These are phyloP conservation scores for maize (Zea mays) DNA, from an alignment of 176 grass and related monocot genomes.

Conservation along the genomic window Zm-B73-REFERENCE-NAM-5.0 NC_050104.1:126548501-126549000, in stretches of 20 bases:
- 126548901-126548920: neutral
- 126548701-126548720: neutral
- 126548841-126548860: slow-evolving; percentile 83
- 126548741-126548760: slow-evolving; percentile 93
- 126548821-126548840: slow-evolving; percentile 97
- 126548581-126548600: neutral
- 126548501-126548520: neutral
- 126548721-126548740: slow-evolving; percentile 19
- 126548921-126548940: neutral
- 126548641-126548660: neutral
- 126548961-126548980: neutral
- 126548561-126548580: neutral
- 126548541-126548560: neutral
- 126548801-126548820: slow-evolving; percentile 82
- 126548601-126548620: neutral
- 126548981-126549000: neutral
- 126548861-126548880: slow-evolving; percentile 90
- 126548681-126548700: slow-evolving; percentile 9
- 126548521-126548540: neutral
- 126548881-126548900: slow-evolving; percentile 44
- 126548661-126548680: neutral
- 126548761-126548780: slow-evolving; percentile 87
- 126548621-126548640: neutral
- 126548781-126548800: slow-evolving; percentile 91
- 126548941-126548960: neutral